Evolutionary conservation across 2,329 filamentous ascomycete species (phyloP).

Genomic region (Colletotrichum gigasporum): DNA sequence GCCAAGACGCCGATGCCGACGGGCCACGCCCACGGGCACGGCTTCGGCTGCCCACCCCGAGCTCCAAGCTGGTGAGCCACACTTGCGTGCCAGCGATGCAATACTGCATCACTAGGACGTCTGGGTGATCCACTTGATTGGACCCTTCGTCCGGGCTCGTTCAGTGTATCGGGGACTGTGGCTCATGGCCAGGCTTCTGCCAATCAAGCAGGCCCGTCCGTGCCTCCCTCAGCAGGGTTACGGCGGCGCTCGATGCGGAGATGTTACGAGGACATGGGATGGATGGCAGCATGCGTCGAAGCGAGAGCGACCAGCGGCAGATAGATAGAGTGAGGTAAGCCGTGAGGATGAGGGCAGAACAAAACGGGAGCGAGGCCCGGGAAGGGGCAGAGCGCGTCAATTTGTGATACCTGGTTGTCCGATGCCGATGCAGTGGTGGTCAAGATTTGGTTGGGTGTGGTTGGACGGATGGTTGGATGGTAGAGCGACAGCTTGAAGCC

Average conservation of each 20-base stretch:
- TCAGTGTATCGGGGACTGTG: slow-evolving; percentile 15
- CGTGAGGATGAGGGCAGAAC: background rate
- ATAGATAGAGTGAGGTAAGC: background rate
- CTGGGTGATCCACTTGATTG: slow-evolving; percentile 21
- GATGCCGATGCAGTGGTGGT: too few relatives aligned
- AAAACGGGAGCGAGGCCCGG: background rate
- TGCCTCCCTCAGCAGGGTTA: background rate
- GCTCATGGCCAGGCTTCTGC: slow-evolving; percentile 15
- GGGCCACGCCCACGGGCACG: background rate
- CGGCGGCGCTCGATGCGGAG: background rate
- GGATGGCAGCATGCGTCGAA: slow-evolving; percentile 15
- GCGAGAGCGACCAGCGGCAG: background rate
- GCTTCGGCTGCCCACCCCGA: background rate
- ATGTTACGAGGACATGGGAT: slow-evolving; percentile 9
- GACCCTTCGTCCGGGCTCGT: slow-evolving; percentile 11
- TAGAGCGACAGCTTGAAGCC: slow-evolving; percentile 8
- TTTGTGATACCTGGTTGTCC: background rate
- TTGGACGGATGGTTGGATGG: background rate
- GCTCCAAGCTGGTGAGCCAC: slow-evolving; percentile 10
- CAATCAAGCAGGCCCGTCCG: slow-evolving; percentile 10
- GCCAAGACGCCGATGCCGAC: background rate
- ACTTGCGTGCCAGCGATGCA: slow-evolving; percentile 29
- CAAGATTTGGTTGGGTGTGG: background rate
- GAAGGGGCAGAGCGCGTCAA: background rate
- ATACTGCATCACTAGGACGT: slow-evolving; percentile 26